These are phyloP conservation scores for Amanita phalloides DNA, from an alignment of 768 basidiomycete species.

Conservation along the genomic window DNA sequence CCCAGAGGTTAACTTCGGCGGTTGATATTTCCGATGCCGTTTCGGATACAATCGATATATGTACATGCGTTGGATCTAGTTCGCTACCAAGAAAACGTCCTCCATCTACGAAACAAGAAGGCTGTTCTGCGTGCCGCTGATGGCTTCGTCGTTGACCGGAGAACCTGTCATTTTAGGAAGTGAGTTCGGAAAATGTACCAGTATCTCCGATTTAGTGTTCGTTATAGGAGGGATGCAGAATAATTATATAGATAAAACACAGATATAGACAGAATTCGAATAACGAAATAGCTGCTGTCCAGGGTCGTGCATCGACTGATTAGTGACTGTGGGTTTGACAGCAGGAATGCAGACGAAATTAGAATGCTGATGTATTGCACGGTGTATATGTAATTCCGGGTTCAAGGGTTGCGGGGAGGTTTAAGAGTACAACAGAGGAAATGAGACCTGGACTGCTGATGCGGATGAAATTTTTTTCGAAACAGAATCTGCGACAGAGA, in stretches of 20 bases:
- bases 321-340: not conserved
- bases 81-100: not conserved
- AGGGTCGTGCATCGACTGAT: not conserved
- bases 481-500: not conserved
- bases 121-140: not conserved
- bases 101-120: not conserved
- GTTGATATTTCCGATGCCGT: not conserved
- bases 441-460: conserved; percentile 1
- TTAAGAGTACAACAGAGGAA: conserved; percentile 6
- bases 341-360: not conserved
- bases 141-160: not conserved
- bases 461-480: not conserved
- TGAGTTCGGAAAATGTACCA: not conserved
- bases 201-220: not conserved
- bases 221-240: not conserved
- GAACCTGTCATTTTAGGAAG: not conserved
- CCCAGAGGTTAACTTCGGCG: not conserved
- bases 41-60: not conserved
- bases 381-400: conserved; percentile 2
- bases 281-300: not conserved
- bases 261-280: conserved; percentile 2
- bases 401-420: conserved; percentile 1
- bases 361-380: not conserved
- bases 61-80: not conserved
- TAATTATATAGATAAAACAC: conserved; percentile 4